Base-by-base conservation (phyloP, 1,139 yeast species). In the Magnusiomyces ingens region DNA sequence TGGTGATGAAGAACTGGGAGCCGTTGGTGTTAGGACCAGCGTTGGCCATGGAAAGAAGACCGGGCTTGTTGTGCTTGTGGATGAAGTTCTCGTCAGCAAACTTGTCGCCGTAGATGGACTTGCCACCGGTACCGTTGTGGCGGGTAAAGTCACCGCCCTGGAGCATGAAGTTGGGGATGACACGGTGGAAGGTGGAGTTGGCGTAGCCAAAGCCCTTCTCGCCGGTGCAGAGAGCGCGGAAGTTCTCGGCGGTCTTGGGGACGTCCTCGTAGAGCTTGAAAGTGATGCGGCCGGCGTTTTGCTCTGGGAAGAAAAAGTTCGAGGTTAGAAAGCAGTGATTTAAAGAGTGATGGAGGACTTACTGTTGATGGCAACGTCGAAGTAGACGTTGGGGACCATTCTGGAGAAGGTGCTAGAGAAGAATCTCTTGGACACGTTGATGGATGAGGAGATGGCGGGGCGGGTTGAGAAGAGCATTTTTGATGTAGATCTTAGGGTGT, bases 1-100 rank as follows among this genome's bases (percentile, higher is more conserved):
- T 91, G 80, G 99, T 93, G 76, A 93, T 82, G 83, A 93, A 93
- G 80, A 93, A 93, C 79, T 93, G 99, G 58, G 98, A 91, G 64
- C 99, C 99, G 80, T 93, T 93, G 83, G 98, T 91, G 91, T 91
- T 89, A 76, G 96, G 96, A 71, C 99, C 99, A 67, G 98, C 97
- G 71, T 93, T 93, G 74, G 99, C 99, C 99, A 93, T 93, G 67
- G 96, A 88, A 72, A 93, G 82, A 68, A 91, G 81, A 77, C 97
- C 97, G 67, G 97, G 96, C 75, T 79, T 84, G 76, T 79, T 81
- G 83, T 91, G 98, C 71, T 71, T 85, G 80, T 78, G 81, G 75
- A 72, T 60, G 72, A 91, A 91, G 89, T 91, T 90, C 82, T 93
- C 98, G 71, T 93, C 98, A 60, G 94, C 84, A 76, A 93, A 93